These are phyloP conservation scores for Cylindrotheca closterium DNA, from an alignment of 108 stramenopile species.

Conservation along the genomic window DNA sequence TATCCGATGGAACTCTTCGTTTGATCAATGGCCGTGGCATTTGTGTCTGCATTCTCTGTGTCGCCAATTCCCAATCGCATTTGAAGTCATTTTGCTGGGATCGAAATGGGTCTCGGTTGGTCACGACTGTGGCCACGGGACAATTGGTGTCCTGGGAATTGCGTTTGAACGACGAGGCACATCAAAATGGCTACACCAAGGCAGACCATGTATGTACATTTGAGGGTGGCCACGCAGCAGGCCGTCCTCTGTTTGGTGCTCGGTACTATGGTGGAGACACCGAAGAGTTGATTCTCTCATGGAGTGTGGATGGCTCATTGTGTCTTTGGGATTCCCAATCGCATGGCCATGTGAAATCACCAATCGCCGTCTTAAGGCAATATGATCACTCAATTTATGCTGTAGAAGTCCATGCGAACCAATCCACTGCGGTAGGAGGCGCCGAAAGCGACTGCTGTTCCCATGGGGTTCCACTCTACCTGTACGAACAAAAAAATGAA, in stretches of 20 bases:
- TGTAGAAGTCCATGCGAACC: slow-evolving; percentile 27
- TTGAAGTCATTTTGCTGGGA: slow-evolving; percentile 79
- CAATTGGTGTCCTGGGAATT: slow-evolving; percentile 39
- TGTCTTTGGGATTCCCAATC: slow-evolving; percentile 73
- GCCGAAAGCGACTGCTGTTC: slow-evolving; percentile 56
- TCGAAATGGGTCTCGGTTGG: slow-evolving; percentile 48
- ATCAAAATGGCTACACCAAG: neutral
- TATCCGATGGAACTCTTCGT: slow-evolving; percentile 80
- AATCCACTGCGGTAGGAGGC: slow-evolving; percentile 39
- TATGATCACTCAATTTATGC: slow-evolving; percentile 71
- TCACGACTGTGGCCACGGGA: slow-evolving; percentile 74
- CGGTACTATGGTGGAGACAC: slow-evolving; percentile 44
- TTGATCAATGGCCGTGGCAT: slow-evolving; percentile 62
- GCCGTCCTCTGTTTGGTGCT: slow-evolving; percentile 71
- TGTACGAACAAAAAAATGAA: slow-evolving; percentile 32
- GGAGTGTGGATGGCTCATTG: slow-evolving; percentile 79
- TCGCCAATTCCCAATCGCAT: slow-evolving; percentile 51
- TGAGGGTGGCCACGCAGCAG: slow-evolving; percentile 64
- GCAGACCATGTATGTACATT: slow-evolving; percentile 44
- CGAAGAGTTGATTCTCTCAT: slow-evolving; percentile 66
- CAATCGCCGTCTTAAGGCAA: slow-evolving; percentile 52
- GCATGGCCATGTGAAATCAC: slow-evolving; percentile 53
- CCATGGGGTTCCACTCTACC: slow-evolving; percentile 56
- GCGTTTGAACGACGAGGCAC: slow-evolving; percentile 15
- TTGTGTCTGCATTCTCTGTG: slow-evolving; percentile 38